Conservation (phyloP, 2,329 filamentous ascomycete genomes). For the Colletotrichum zoysiae region DNA sequence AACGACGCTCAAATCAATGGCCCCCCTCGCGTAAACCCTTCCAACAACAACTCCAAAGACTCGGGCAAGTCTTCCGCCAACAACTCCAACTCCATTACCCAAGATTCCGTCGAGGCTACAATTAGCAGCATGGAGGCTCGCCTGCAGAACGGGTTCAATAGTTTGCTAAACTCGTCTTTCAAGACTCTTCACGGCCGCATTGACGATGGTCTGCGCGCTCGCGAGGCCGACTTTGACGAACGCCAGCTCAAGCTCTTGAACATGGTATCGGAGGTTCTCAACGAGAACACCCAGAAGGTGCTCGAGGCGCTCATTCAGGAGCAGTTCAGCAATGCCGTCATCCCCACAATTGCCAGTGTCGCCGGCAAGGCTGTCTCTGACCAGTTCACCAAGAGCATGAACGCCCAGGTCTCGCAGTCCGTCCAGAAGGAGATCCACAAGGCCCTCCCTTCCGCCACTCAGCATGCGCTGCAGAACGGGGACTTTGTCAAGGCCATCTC, state of each 20-base stretch:
- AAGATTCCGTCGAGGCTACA: slow-evolving; percentile 67
- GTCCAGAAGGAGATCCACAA: slow-evolving; percentile 81
- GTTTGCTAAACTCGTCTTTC: slow-evolving; percentile 68
- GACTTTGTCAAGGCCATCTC: slow-evolving; percentile 80
- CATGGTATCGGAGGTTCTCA: slow-evolving; percentile 71
- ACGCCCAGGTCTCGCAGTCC: slow-evolving; percentile 72
- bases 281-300: slow-evolving; percentile 76
- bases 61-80: slow-evolving; percentile 50
- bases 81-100: slow-evolving; percentile 51
- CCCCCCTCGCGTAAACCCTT: slow-evolving; percentile 50
- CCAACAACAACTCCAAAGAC: slow-evolving; percentile 47
- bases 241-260: slow-evolving; percentile 68
- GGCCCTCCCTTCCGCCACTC: slow-evolving; percentile 75
- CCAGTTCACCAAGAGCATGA: slow-evolving; percentile 77
- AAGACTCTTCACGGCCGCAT: slow-evolving; percentile 72
- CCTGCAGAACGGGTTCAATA: slow-evolving; percentile 62
- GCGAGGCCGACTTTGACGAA: slow-evolving; percentile 65
- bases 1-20: slow-evolving; percentile 63
- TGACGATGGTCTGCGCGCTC: slow-evolving; percentile 71
- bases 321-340: slow-evolving; percentile 79
- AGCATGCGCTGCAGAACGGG: slow-evolving; percentile 77
- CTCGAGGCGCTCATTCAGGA: slow-evolving; percentile 81
- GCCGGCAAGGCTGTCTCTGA: slow-evolving; percentile 78
- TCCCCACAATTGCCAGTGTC: slow-evolving; percentile 79
- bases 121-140: slow-evolving; percentile 65